Base-by-base conservation (phyloP, 2,329 filamentous ascomycete species). In the Aciculosporium take region DNA sequence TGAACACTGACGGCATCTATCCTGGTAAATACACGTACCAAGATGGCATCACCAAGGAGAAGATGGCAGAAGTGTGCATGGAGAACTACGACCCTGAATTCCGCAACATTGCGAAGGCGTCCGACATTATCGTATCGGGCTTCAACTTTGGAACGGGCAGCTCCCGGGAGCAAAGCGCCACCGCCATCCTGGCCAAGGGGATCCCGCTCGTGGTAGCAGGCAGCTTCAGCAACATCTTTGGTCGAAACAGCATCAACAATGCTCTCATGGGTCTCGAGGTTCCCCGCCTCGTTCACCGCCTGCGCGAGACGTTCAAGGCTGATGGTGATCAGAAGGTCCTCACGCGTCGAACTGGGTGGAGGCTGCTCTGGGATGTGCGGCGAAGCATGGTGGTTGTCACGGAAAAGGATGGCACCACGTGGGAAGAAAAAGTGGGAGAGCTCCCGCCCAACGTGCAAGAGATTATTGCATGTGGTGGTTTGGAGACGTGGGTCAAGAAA, bases 31-130 rank as follows among this genome's bases (percentile, higher is more conserved):
- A 85, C 59, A 95, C 88, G 0, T 96, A 96, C 62, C 85, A 93
- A 56, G 88, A 96, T 55, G 73, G 84, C 52, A 70, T 96, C 1
- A 65, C 82, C 0, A 67, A 63, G 0, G 81, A 85, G 46, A 76
- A 76, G 43, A 95, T 96, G 89, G 85, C 86, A 0, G 68, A 83
- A 49, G 87, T 88, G 0, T 88, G 83, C 61, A 95, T 96, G 87
- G 74, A 82, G 57, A 96, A 96, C 69, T 96, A 94, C 63, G 89
- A 96, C 56, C 63, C 72, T 0, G 57, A 67, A 0, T 95, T 95
- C 57, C 60, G 69, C 8, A 59, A 63, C 1, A 67, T 79, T 28
- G 79, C 82, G 35, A 72, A 72, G 48, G 56, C 74, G 0, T 78
- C 76, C 37, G 88, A 96, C 53, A 84, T 95, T 41, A 72, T 95